Conservation (phyloP, 176 grass and related monocot species). For the Bromus sterilis region DNA sequence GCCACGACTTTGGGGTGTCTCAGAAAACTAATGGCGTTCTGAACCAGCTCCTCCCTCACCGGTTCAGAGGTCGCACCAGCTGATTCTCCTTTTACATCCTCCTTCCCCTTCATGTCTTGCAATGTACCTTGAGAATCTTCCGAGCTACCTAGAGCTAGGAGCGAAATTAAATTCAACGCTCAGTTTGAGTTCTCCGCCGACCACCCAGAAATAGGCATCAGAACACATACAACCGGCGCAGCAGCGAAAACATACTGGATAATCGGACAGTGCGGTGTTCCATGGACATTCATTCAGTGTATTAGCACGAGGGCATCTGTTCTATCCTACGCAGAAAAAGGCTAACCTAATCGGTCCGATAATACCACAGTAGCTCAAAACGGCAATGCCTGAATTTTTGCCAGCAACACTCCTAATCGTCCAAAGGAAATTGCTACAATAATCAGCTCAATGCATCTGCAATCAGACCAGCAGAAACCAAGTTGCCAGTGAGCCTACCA, state of each 20-base stretch:
- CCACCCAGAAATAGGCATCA: background rate
- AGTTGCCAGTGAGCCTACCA: too few species aligned
- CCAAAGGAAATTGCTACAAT: background rate
- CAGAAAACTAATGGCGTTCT: conserved; percentile 58
- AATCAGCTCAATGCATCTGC: too few species aligned
- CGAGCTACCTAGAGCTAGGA: conserved; percentile 9
- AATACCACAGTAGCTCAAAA: background rate
- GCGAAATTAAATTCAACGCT: background rate
- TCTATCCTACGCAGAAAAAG: too few species aligned
- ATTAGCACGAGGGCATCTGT: background rate
- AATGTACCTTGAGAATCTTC: background rate
- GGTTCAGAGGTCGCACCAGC: conserved; percentile 2
- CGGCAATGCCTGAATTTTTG: background rate
- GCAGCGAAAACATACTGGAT: background rate
- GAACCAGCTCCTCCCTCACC: conserved; percentile 58
- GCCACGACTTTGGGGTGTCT: conserved; percentile 46
- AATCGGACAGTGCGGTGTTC: background rate
- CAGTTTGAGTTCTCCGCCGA: background rate
- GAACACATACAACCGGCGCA: background rate
- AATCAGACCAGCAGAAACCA: background rate
- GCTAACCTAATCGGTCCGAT: background rate
- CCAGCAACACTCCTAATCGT: background rate
- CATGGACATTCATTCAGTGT: background rate
- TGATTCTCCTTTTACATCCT: background rate
- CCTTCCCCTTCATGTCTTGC: background rate